Base-by-base conservation (phyloP, 352 stramenopile genomes). In the Pythium monospermum region DNA sequence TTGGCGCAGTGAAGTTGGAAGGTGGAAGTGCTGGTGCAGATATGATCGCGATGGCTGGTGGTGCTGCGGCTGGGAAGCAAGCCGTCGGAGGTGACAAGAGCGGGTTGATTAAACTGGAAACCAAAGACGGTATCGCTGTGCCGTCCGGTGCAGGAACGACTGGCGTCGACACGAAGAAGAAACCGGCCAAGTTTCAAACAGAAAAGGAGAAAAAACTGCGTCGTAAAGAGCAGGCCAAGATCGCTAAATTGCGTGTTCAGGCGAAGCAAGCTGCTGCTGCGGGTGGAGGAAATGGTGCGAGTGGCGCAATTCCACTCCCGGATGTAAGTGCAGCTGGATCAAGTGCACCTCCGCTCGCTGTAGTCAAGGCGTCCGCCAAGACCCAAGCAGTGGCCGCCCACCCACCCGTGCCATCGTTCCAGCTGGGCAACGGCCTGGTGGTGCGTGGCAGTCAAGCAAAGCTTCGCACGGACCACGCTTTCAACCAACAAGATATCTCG, bases 201-300 rank as follows among this genome's bases (percentile, higher is more conserved):
- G 83, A 94, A 45, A 94, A 94, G 42, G 83, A 94, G 53, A 94
- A 92, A 60, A 94, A 94, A 45, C 28, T 85, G 35, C 75, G 83
- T 1, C 61, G 82, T 25, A 93, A 93, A 58, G 73, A 93, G 50
- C 82, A 93, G 37, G 82, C 82, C 4, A 84, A 89, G 45, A 75
- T 89, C 42, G 77, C 77, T 5, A 91, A 91, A 47, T 77, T 69
- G 26, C 79, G 82, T 0, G 76, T 73, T 27, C 78, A 88, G 54
- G 83, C 80, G 44, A 94, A 87, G 58, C 67, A 75, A 36, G 71
- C 83, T 25, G 62, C 68, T 25, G 66, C 71, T 7, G 51, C 67
- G 8, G 19, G 40, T 6, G 55, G 55, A 13, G 46, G 31, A 26
- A 23, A n/a, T 16, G 28, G n/a, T 18, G n/a, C 31, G 8, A 15